Conservation (phyloP, 257 asterid species). For the Solanum okadae region DNA sequence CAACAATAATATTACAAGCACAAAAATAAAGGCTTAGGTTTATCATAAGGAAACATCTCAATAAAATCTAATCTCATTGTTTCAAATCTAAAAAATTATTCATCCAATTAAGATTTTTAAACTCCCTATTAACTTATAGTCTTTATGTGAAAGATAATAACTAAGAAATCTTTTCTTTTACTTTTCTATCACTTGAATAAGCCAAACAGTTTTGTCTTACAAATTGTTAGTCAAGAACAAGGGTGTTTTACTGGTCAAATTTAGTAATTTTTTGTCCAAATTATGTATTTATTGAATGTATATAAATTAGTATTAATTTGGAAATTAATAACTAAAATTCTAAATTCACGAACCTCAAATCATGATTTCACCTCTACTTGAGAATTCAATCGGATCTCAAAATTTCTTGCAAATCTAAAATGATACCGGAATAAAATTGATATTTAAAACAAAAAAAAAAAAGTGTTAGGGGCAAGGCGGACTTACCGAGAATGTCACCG, state of each 20-base stretch:
- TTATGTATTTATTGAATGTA: neutral
- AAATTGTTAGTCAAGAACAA: neutral
- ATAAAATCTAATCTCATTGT: neutral
- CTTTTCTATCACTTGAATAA: neutral
- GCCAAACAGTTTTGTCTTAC: neutral
- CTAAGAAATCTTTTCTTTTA: neutral
- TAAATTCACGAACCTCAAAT: neutral
- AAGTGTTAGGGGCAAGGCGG: neutral
- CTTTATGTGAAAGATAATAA: neutral
- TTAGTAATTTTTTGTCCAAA: neutral
- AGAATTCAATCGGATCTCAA: neutral
- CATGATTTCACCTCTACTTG: neutral
- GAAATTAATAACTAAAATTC: neutral
- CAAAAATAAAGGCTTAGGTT: neutral
- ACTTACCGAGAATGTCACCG: constrained; percentile 38
- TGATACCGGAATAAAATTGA: neutral
- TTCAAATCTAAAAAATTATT: neutral
- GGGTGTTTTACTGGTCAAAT: neutral
- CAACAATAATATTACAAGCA: neutral
- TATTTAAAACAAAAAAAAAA: too few relatives aligned
- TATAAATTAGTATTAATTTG: neutral
- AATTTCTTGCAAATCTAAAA: neutral
- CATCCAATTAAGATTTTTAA: neutral
- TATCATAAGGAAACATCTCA: neutral
- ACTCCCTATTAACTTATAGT: neutral